These are phyloP conservation scores for Cucurbita moschata DNA, from an alignment of 306 rosid species.

Conservation along the genomic window DNA sequence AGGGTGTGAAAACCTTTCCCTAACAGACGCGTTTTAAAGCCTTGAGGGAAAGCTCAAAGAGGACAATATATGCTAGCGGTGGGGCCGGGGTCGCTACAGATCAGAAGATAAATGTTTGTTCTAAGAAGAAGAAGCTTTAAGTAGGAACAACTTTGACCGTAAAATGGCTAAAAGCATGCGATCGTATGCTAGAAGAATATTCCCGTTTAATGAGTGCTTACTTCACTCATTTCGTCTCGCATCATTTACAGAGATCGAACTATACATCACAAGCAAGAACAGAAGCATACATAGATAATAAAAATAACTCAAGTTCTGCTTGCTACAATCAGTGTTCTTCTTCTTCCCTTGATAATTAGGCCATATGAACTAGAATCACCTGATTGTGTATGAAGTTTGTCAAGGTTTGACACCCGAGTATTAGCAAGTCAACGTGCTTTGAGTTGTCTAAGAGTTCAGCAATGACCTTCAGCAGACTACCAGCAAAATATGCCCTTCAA, in stretches of 20 bases:
- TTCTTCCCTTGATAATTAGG: neutral
- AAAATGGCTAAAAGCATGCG: neutral
- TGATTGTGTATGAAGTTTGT: conserved; percentile 69
- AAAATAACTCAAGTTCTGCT: neutral
- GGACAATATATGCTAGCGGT: too few relatives aligned
- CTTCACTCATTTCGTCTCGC: neutral
- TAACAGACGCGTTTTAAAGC: too few relatives aligned
- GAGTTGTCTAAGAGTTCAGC: conserved; percentile 61
- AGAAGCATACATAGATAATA: neutral
- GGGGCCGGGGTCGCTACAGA: neutral
- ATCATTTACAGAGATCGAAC: neutral
- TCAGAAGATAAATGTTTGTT: neutral
- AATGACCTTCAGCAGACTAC: conserved; percentile 61
- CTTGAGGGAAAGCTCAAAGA: too few relatives aligned
- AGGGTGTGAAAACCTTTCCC: too few relatives aligned
- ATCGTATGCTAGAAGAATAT: neutral
- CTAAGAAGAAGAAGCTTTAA: neutral
- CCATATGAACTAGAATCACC: conserved; percentile 25
- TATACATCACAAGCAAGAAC: neutral
- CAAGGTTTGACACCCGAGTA: conserved; percentile 79
- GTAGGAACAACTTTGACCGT: neutral
- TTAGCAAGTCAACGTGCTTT: conserved; percentile 52
- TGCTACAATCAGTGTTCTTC: neutral
- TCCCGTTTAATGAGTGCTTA: neutral
- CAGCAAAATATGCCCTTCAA: conserved; percentile 76